Conservation (phyloP, 129 eudicot species). For the Escallonia herrerae region DNA sequence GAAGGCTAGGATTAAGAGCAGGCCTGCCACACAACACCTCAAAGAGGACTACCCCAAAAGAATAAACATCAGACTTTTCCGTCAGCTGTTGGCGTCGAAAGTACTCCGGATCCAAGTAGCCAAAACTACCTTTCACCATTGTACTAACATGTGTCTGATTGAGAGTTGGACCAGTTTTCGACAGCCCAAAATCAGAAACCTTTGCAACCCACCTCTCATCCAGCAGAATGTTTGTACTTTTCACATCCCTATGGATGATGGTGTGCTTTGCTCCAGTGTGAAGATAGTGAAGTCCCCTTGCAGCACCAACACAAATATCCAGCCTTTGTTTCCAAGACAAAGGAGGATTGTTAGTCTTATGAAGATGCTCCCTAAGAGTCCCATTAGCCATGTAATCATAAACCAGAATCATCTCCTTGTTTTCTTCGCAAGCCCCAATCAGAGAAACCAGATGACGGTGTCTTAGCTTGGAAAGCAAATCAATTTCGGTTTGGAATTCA, state of each 20-base stretch:
- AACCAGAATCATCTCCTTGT: constrained; percentile 51
- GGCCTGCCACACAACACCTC: constrained; percentile 58
- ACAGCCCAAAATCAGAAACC: constrained; percentile 65
- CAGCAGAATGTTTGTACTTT: constrained; percentile 53
- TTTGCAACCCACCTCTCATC: constrained; percentile 63
- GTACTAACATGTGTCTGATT: constrained; percentile 52
- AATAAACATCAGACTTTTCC: constrained; percentile 55
- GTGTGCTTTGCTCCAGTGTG: constrained; percentile 46
- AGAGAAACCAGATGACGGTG: constrained; percentile 50
- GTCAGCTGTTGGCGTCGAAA: constrained; percentile 36
- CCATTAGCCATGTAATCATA: constrained; percentile 63
- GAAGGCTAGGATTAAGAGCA: constrained; percentile 19
- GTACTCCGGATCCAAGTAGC: constrained; percentile 59
- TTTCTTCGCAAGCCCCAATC: constrained; percentile 53
- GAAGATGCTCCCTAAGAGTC: constrained; percentile 53
- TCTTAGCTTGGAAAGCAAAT: constrained; percentile 46
- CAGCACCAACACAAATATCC: constrained; percentile 46
- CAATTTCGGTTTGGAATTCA: constrained; percentile 55
- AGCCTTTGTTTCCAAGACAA: constrained; percentile 43
- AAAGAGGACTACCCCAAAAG: constrained; percentile 55
- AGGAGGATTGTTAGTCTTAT: constrained; percentile 20
- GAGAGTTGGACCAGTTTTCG: constrained; percentile 35
- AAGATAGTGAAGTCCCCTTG: constrained; percentile 51
- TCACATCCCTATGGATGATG: constrained; percentile 58
- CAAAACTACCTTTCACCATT: constrained; percentile 46